Base-by-base conservation (phyloP, 331 rosid genomes). In the Pyracantha coccinea region DNA sequence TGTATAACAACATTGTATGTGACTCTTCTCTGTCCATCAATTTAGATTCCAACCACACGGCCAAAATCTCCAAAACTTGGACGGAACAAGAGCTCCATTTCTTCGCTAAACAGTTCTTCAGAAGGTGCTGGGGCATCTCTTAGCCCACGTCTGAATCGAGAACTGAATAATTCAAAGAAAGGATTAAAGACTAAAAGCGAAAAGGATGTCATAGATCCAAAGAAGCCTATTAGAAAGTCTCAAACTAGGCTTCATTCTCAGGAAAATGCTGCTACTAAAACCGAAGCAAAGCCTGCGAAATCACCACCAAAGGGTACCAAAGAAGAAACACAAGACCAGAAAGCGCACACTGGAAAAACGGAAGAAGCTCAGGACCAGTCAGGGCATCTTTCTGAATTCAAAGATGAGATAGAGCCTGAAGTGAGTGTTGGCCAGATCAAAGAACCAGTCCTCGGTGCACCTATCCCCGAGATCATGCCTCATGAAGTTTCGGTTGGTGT, bases 41-140 rank as follows among this genome's bases (percentile, higher is more conserved):
- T 57, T 19, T 52, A 92, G 99, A 92, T 92, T 77, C 99, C 99
- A 4, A 94, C 89, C 32, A 92, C 97, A 7, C 92, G 97, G 4
- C 77, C 99, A 50, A 92, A 17, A 84, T 92, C 99, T 45, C 99
- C 99, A 4, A 94, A 90, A 87, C 93, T 94, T 6, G 99, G 99
- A 79, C 85, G 99, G 80, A 27, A 79, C 81, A 94, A 92, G 77
- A 83, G 70, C 80, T 69, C 81, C 32, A 72, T 77, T 80, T 58
- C 84, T 71, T 82, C 64, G 20, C 14, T 32, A 47, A 91, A 59
- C 87, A 83, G 45, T 79, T 77, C 66, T 60, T 80, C 84, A 65
- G 97, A 89, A 71, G 89, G 32, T 15, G 87, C 80, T 1, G 85
- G 78, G 33, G 73, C 87, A 1, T 79, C 81, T 61, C 86, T 79